Base-by-base conservation (phyloP, 352 stramenopile genomes). In the Phytophthora citrophthora region DNA sequence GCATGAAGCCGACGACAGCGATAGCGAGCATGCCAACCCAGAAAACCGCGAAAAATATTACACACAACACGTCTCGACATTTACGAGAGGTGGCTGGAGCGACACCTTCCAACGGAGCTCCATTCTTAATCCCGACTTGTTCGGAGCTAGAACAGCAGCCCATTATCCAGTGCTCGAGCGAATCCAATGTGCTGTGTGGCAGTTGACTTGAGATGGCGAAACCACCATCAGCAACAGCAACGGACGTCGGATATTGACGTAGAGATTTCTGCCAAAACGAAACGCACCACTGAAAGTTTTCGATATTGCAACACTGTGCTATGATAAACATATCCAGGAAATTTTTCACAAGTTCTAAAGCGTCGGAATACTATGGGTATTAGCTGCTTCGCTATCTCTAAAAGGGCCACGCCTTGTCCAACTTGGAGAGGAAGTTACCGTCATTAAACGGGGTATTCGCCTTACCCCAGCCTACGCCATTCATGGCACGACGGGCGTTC, bases 1-100 rank as follows among this genome's bases (percentile, higher is more conserved):
- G 86, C 27, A 88, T 54, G 27, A 90, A 55, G 7, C 81, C 86
- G 16, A 90, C 29, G 23, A 71, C 54, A 0, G 78, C 77, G 24
- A 95, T 77, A n/a, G 73, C 63, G 23, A 84, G 20, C 80, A 92
- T 93, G 4, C 83, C 86, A 32, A 88, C 34, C 85, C 86, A 93
- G 61, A 91, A 93, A n/a, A 86, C 74, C 2, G 69, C 29, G 48
- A 94, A 95, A 12, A 93, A 26, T 16, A 93, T 6, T 2, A 71
- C 67, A 49, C 86, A 95, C 10, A 93, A 70, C 11, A 81, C 68
- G 54, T 95, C 87, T 40, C 85, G 80, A 40, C 83, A 95, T 47
- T 89, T 90, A 11, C 83, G 76, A 39, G 69, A 72, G 1, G 34
- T 73, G 0, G 81, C 79, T 7, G 86, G 86, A 3, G 76, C 70